A percentile compares a stretch with the other conserved stretches of the same genome.
phyloP scores from a whole-genome alignment of 139 green algal genomes.

The Closterium sp. region DNA sequence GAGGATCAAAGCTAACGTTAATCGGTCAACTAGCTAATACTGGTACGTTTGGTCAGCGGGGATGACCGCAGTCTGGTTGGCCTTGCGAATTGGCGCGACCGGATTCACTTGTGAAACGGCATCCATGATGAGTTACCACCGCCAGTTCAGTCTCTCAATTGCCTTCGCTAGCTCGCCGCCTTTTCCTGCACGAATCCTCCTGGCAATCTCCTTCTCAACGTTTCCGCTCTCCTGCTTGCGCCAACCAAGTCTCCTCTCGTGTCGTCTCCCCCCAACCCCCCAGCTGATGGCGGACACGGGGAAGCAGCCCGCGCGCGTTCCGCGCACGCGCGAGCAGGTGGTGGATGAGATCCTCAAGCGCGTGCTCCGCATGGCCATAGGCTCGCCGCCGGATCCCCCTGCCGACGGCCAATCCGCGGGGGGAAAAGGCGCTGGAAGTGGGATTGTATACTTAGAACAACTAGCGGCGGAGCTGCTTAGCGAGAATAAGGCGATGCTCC shows the following conservation, averaged over 20 bases:
- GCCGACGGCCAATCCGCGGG: background rate
- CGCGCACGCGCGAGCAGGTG: constrained; percentile 29
- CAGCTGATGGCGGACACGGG: background rate
- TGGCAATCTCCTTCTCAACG: no score
- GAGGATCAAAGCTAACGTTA: background rate
- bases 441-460: constrained; percentile 32
- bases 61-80: background rate
- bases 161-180: background rate
- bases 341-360: constrained; percentile 40
- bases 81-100: background rate
- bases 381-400: background rate
- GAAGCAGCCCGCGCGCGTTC: background rate
- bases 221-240: background rate
- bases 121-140: background rate
- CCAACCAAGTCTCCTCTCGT: background rate
- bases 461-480: constrained; percentile 43
- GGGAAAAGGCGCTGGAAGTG: background rate
- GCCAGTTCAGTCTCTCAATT: background rate
- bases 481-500: constrained; percentile 36
- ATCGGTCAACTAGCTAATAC: background rate
- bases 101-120: background rate
- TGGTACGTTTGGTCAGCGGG: background rate
- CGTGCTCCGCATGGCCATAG: constrained; percentile 27
- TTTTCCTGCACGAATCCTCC: background rate
- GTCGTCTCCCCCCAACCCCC: background rate